phyloP scores from a whole-genome alignment of 2,329 filamentous ascomycete genomes.

The Fusarium bactridioides region DNA sequence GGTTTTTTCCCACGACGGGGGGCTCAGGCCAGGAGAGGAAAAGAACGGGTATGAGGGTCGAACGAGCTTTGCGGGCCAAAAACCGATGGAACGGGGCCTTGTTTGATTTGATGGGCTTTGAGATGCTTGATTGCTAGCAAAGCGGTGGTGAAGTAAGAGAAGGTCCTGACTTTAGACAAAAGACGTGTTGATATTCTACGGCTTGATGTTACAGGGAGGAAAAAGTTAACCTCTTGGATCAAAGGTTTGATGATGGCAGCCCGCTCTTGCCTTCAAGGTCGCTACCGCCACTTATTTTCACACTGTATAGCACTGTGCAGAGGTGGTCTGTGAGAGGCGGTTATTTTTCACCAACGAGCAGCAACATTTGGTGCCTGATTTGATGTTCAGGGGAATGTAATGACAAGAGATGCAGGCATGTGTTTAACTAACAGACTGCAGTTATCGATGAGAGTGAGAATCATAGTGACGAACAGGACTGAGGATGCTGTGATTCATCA shows the following conservation, averaged over 20 bases:
- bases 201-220: slow-evolving; percentile 6
- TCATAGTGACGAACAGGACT: not conserved
- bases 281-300: slow-evolving; percentile 28
- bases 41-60: slow-evolving; percentile 39
- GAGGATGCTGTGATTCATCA: slow-evolving; percentile 16
- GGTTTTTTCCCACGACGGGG: slow-evolving; percentile 38
- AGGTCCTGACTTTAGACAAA: not conserved
- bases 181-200: not conserved
- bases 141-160: slow-evolving; percentile 14
- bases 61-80: slow-evolving; percentile 35
- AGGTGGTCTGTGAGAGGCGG: not conserved
- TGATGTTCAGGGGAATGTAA: not conserved
- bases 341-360: not conserved
- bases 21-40: slow-evolving; percentile 36
- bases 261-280: slow-evolving; percentile 6
- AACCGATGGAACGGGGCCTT: slow-evolving; percentile 14
- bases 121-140: slow-evolving; percentile 17
- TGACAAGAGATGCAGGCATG: not conserved
- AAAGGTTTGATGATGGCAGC: slow-evolving; percentile 4
- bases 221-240: slow-evolving; percentile 11
- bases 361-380: not conserved
- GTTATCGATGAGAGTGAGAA: not conserved
- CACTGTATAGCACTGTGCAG: slow-evolving; percentile 22
- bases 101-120: slow-evolving; percentile 23
- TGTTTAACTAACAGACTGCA: not conserved